Base-by-base conservation (phyloP, 768 basidiomycete genomes). In the Lactifluus volemus region DNA sequence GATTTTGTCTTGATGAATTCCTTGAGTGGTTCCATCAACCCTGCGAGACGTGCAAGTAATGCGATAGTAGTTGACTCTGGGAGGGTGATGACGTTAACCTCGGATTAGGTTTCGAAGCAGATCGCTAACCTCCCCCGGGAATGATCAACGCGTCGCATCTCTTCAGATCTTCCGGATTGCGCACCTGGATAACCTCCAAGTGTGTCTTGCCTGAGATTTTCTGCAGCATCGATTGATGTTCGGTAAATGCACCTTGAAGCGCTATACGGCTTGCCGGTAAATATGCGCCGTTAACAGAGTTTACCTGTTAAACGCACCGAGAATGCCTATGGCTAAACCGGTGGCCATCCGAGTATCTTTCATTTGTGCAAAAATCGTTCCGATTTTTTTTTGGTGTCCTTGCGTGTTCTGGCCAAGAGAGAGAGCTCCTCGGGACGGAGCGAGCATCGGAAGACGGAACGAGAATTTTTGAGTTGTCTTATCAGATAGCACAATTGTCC, bases 31-130 rank as follows among this genome's bases (percentile, higher is more conserved):
- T 88, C 84, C 15, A 93, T 70, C 44, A 98, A 79, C 0, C 91
- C 91, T 0, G 86, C 80, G 32, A 85, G 78, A 56, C 79, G 79
- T 32, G 84, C 90, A 19, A 88, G 78, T 52, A 90, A 78, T 1
- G 85, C 89, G 62, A 98, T 98, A 3, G 94, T 92, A 5, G 96
- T 98, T 5, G 90, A 93, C 75, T 98, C 96, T 89, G 66, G 1
- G 8, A 45, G 45, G 10, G 5, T 29, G n/a, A 38, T 3, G 42
- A n/a, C 19, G 30, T 15, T 5, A n/a, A 9, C 9, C 3, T 41
- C 34, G 12, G 19, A 25, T 19, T 17, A 19, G 41, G 4, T 9
- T 9, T 14, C 17, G 21, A 17, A 39, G 19, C 25, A 12, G 3
- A 34, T 56, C 36, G 62, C 25, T 78, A 56, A 83, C 88, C 88